Percentiles rank a stretch among this genome's conserved stretches.
phyloP scores from a whole-genome alignment of 495 filamentous ascomycete species.

The Glutinoglossum americanum region DNA sequence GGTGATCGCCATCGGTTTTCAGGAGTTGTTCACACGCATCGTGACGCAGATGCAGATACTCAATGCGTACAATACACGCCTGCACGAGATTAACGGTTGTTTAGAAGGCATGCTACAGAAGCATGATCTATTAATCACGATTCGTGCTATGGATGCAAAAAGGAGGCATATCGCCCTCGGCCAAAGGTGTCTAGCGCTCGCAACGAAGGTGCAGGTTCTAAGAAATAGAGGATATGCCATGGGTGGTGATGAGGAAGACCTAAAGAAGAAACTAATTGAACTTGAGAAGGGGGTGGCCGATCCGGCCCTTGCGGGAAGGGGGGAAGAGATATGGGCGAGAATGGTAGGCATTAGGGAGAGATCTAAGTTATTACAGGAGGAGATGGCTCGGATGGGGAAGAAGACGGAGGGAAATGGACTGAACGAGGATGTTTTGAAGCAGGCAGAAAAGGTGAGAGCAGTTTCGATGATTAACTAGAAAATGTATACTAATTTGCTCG shows the following conservation, averaged over 20 bases:
- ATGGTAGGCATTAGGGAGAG: constrained; percentile 70
- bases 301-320: constrained; percentile 58
- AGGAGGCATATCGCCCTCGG: constrained; percentile 61
- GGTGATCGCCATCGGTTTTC: constrained; percentile 46
- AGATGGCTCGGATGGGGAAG: constrained; percentile 46
- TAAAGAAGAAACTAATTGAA: constrained; percentile 60
- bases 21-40: constrained; percentile 52
- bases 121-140: constrained; percentile 63
- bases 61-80: constrained; percentile 45
- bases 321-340: constrained; percentile 92
- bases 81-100: constrained; percentile 79
- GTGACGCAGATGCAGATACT: constrained; percentile 55
- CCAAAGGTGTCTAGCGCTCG: constrained; percentile 62
- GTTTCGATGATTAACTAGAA: background rate
- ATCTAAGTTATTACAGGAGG: constrained; percentile 52
- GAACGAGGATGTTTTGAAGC: constrained; percentile 57
- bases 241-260: constrained; percentile 71
- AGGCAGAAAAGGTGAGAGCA: constrained; percentile 58
- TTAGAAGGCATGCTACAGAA: constrained; percentile 57
- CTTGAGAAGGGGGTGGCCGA: constrained; percentile 64
- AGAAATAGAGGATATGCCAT: constrained; percentile 84
- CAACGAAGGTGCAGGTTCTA: constrained; percentile 78
- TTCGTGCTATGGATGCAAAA: constrained; percentile 58
- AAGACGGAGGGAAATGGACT: constrained; percentile 19
- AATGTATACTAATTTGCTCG: constrained; percentile 10